Evolutionary conservation across 1,284 basidiomycete genomes (phyloP), one percentile per base, ranked within the genome.

Genomic region (Macrocystidia cucumis): DNA sequence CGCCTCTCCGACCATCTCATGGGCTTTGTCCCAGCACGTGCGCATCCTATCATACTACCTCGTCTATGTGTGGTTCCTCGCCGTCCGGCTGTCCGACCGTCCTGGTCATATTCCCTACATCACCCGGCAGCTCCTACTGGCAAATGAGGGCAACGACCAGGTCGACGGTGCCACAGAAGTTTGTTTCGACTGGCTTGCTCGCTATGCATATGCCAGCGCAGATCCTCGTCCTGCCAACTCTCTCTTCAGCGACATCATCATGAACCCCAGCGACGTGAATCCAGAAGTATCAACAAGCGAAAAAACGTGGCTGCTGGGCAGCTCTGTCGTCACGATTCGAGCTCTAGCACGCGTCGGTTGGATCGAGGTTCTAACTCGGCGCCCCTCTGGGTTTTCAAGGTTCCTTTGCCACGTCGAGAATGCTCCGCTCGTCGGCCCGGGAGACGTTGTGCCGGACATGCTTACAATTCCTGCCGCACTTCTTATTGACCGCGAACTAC

Each of bases 151-250:
- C 14, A 76, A 78, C 34, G 62, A 66, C 3, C 67, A 76, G 26
- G 67, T 96, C 1, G 92, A 98, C 52, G 91, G 91, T 46, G 83
- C 88, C 30, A 91, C 91, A 0, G 91, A 98, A 56, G 93, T 98
- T 14, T 96, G 91, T 55, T 95, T 98, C 52, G 96, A 99, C 58
- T 98, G 95, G 88, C 71, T 99, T 5, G 88, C 91, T 12, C 74
- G 96, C 11, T 97, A 96, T 55, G 87, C 95, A 0, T 97, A 95
- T 52, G 90, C 86, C 14, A 93, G 88, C 47, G 91, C 91, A 9
- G 91, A 97, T 51, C 90, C 95, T 0, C 79, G 89, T 33, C 91
- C 93, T 1, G 78, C 88, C 1, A 73, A 71, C 26, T 92, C 90
- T 1, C 72, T 86, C 43, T 69, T 97, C 40, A 78, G 74, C 47